These are phyloP conservation scores for Ogataea minuta DNA, from an alignment of 805 yeast genomes.

Conservation along the genomic window DNA sequence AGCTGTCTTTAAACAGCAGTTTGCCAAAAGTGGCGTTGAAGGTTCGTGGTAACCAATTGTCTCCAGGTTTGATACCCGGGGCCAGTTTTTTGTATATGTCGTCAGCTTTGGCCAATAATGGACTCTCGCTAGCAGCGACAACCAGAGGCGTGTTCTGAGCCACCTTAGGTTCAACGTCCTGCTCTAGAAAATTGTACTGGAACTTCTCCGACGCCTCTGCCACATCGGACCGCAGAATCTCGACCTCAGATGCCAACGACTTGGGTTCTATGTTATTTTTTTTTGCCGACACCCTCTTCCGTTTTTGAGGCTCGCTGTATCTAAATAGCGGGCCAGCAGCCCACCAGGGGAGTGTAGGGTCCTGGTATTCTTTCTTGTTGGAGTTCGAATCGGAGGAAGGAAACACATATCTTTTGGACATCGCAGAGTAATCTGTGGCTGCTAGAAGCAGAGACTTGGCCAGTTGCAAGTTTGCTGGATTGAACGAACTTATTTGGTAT, in stretches of 20 bases:
- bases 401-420: constrained; percentile 12
- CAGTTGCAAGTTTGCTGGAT: constrained; percentile 20
- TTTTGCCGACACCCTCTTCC: constrained; percentile 12
- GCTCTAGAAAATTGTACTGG: constrained; percentile 29
- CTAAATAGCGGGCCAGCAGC: constrained; percentile 23
- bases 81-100: constrained; percentile 14
- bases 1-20: constrained; percentile 20
- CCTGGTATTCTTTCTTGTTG: constrained; percentile 18
- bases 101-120: constrained; percentile 3
- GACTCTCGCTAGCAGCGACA: background rate
- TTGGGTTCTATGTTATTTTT: constrained; percentile 13
- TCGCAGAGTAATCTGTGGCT: constrained; percentile 29
- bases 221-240: constrained; percentile 21
- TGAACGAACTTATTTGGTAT: constrained; percentile 32
- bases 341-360: constrained; percentile 34
- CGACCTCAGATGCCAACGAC: constrained; percentile 21
- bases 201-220: constrained; percentile 26
- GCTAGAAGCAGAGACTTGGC: constrained; percentile 30
- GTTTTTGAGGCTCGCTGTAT: constrained; percentile 15
- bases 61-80: constrained; percentile 7
- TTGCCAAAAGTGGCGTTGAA: constrained; percentile 32
- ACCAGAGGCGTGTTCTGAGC: background rate
- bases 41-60: constrained; percentile 23
- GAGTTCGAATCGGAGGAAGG: constrained; percentile 8
- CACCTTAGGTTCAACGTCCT: background rate